Evolutionary conservation across 352 stramenopile genomes (phyloP).

Genomic region (Phytopythium ostracodes): DNA sequence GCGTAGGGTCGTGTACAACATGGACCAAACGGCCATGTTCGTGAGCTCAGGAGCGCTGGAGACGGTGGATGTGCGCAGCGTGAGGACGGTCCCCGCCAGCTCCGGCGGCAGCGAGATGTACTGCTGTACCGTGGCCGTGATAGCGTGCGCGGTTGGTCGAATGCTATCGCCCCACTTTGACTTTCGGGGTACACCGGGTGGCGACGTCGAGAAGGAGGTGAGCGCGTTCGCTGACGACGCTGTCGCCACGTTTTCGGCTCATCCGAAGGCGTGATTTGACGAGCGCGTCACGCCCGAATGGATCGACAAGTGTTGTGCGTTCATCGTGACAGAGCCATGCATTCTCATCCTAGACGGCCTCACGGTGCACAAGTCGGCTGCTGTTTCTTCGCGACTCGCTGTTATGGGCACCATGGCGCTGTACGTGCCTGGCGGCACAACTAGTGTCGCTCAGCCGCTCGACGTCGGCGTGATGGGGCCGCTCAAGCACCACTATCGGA

Average conservation of each 20-base stretch:
- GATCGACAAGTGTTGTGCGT: conserved; percentile 10
- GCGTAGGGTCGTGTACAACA: no score
- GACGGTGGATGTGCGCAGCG: background rate
- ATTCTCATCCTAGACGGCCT: conserved; percentile 1
- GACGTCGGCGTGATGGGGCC: background rate
- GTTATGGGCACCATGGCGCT: conserved; percentile 1
- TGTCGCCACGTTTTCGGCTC: conserved; percentile 10
- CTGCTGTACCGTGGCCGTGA: conserved; percentile 13
- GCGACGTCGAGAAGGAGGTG: conserved; percentile 9
- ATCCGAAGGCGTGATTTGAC: no score
- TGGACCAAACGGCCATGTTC: no score
- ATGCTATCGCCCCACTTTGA: conserved; percentile 9
- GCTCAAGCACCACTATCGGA: background rate
- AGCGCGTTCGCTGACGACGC: background rate
- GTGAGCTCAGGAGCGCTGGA: no score
- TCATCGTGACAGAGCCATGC: conserved; percentile 2
- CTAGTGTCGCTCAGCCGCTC: background rate
- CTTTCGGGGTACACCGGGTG: conserved; percentile 7
- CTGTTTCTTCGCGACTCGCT: background rate
- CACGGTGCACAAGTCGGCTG: background rate
- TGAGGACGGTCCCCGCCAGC: background rate
- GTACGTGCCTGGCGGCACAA: background rate
- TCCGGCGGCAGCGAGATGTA: conserved; percentile 7
- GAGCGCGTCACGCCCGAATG: conserved; percentile 14
- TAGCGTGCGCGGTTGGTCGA: background rate